Conservation (phyloP, 179 eudicot genomes). For the Pouteria campechiana region DNA sequence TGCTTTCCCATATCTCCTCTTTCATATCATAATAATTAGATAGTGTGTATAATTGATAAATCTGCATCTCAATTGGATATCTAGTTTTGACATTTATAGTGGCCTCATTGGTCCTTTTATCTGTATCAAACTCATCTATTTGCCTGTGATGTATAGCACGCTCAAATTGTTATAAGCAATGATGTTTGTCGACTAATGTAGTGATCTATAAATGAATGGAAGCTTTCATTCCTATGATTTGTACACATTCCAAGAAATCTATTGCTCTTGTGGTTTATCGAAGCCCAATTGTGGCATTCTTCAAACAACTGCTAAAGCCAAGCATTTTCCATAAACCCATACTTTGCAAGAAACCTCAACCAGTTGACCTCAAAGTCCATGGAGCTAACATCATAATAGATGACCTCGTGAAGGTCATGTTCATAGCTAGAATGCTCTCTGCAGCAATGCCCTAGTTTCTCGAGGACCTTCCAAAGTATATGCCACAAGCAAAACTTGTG, state of each 20-base stretch:
- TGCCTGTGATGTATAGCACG: no score
- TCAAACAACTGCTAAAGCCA: conserved; percentile 47
- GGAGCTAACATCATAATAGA: conserved; percentile 43
- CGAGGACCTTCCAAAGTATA: conserved; percentile 45
- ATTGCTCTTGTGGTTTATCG: conserved; percentile 36
- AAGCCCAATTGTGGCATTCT: conserved; percentile 55
- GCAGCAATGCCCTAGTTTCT: conserved; percentile 43
- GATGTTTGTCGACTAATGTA: no score
- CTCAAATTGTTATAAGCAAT: no score
- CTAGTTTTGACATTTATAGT: no score
- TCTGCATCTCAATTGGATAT: no score
- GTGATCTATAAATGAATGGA: conserved; percentile 40
- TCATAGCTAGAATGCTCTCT: conserved; percentile 20
- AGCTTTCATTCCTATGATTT: conserved; percentile 47
- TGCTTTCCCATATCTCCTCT: no score
- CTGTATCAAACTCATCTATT: no score
- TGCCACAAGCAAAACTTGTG: conserved; percentile 70
- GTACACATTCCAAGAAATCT: conserved; percentile 56
- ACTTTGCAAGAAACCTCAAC: conserved; percentile 45
- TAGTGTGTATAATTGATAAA: no score
- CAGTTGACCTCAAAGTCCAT: conserved; percentile 51
- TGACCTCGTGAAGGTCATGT: conserved; percentile 32
- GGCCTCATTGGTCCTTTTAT: no score
- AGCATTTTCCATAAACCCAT: conserved; percentile 40
- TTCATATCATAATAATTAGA: no score